These are phyloP conservation scores for Trypanosoma mega DNA, from an alignment of 208 protist species.

Conservation along the genomic window DNA sequence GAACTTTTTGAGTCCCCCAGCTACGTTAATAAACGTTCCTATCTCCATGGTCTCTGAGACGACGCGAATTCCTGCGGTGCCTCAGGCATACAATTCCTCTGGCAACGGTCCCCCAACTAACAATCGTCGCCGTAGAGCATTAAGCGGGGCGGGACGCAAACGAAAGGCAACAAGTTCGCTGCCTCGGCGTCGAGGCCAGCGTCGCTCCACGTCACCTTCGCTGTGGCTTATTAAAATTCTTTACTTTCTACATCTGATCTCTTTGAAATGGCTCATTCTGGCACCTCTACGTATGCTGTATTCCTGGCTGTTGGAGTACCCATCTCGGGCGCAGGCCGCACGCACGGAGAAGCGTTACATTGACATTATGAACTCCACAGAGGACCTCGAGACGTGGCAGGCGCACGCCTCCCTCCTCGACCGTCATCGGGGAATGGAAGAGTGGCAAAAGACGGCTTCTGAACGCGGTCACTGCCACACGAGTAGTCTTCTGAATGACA, in stretches of 20 bases:
- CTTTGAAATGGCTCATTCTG: slow-evolving; percentile 5
- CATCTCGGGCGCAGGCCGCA: slow-evolving; percentile 28
- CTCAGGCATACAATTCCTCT: no score
- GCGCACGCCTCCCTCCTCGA: slow-evolving; percentile 35
- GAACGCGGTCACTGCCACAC: slow-evolving; percentile 30
- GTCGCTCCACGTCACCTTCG: neutral
- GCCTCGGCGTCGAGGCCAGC: neutral
- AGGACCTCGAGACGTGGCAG: slow-evolving; percentile 40
- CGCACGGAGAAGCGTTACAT: slow-evolving; percentile 49
- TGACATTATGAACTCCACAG: slow-evolving; percentile 57
- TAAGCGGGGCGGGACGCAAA: no score
- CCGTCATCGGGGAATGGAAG: slow-evolving; percentile 37
- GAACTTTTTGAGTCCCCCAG: no score
- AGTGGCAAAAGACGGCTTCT: slow-evolving; percentile 36
- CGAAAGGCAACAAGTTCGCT: no score
- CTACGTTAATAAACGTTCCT: no score
- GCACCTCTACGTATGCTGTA: slow-evolving; percentile 11
- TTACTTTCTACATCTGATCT: neutral
- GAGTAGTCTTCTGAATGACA: slow-evolving; percentile 35
- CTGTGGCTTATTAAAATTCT: slow-evolving; percentile 1
- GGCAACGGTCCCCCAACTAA: no score
- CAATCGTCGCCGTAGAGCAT: no score
- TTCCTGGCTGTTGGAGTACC: slow-evolving; percentile 31
- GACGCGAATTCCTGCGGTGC: no score
- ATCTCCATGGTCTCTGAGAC: no score